These are phyloP conservation scores for Acacia pycnantha DNA, from an alignment of 331 rosid genomes.

Conservation along the genomic window DNA sequence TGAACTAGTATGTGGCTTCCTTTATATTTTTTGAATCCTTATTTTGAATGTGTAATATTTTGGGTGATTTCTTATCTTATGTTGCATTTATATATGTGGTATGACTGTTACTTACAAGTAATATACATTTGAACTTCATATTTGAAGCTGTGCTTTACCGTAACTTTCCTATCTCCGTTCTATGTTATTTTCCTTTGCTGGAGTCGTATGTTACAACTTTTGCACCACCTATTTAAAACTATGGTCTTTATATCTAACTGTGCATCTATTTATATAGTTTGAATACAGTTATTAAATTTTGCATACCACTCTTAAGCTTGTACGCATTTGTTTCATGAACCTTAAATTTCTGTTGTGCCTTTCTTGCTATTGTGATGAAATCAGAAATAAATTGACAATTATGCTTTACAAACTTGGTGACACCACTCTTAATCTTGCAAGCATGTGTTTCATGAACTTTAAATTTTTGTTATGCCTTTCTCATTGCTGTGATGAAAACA, in stretches of 20 bases:
- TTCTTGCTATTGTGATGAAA: conserved; percentile 9
- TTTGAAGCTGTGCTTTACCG: too few relatives aligned
- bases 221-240: too few relatives aligned
- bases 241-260: neutral
- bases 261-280: neutral
- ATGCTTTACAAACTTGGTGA: neutral
- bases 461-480: neutral
- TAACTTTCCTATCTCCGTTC: too few relatives aligned
- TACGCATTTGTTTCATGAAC: conserved; percentile 20
- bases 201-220: too few relatives aligned
- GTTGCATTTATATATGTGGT: too few relatives aligned
- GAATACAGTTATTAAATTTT: neutral
- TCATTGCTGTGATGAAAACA: neutral
- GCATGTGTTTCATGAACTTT: conserved; percentile 17
- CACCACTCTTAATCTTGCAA: neutral
- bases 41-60: too few relatives aligned
- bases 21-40: too few relatives aligned
- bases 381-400: neutral
- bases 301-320: neutral
- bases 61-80: too few relatives aligned
- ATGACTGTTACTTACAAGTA: too few relatives aligned
- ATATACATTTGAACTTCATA: too few relatives aligned
- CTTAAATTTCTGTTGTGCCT: neutral
- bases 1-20: too few relatives aligned
- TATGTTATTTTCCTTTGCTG: too few relatives aligned